These are phyloP conservation scores for Malbranchea zuffiana DNA, from an alignment of 2,329 filamentous ascomycete genomes.

Conservation along the genomic window DNA sequence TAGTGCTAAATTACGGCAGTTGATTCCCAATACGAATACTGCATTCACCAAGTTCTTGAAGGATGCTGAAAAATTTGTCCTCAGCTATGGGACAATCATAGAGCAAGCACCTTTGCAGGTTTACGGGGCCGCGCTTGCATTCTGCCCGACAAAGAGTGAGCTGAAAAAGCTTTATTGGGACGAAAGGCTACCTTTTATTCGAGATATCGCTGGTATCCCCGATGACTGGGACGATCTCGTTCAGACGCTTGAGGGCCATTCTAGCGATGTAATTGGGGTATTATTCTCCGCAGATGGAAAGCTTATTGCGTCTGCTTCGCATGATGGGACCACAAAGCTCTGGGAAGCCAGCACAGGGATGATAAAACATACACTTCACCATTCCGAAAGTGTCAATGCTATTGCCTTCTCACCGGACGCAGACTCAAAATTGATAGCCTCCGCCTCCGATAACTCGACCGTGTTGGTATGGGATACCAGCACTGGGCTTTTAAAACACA, in stretches of 20 bases:
- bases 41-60: too few species aligned
- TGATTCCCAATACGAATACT: too few species aligned
- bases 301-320: conserved; percentile 6
- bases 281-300: conserved; percentile 7
- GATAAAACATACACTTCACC: conserved; percentile 13
- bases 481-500: too few species aligned
- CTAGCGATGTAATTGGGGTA: background rate
- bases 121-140: background rate
- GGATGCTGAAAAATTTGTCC: background rate
- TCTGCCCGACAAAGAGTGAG: too few species aligned
- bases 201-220: too few species aligned
- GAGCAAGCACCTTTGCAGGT: background rate
- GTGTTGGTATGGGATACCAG: too few species aligned
- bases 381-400: conserved; percentile 13
- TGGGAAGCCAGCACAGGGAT: conserved; percentile 7
- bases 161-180: too few species aligned
- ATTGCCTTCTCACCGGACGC: conserved; percentile 23
- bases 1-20: too few species aligned
- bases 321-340: conserved; percentile 9
- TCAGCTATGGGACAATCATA: background rate
- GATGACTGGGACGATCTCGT: too few species aligned
- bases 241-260: conserved; percentile 8
- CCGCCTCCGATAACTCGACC: too few species aligned
- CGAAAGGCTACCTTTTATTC: too few species aligned
- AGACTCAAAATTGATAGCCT: too few species aligned